Conservation (phyloP, 129 eudicot species). For the Saussurea involucrata region DNA sequence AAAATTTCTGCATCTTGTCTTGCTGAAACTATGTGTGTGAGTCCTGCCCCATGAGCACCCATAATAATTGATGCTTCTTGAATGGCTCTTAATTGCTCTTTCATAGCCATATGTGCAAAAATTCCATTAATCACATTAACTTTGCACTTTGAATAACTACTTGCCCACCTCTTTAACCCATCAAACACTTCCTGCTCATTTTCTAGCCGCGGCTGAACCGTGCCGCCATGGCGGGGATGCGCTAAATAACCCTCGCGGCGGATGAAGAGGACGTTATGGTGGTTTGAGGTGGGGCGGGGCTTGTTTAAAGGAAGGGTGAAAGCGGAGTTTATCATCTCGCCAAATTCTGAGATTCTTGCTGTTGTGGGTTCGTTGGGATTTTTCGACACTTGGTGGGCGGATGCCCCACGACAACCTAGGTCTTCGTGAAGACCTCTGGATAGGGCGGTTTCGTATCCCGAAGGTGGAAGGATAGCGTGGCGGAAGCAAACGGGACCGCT, state of each 20-base stretch:
- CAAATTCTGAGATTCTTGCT: conserved; percentile 67
- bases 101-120: conserved; percentile 78
- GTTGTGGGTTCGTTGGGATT: conserved; percentile 52
- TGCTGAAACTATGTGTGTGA: conserved; percentile 73
- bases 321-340: conserved; percentile 70
- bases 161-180: conserved; percentile 44
- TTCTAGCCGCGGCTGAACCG: conserved; percentile 58
- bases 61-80: conserved; percentile 62
- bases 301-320: conserved; percentile 52
- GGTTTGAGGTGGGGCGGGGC: conserved; percentile 25
- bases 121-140: conserved; percentile 54
- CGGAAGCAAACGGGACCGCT: conserved; percentile 61
- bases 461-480: conserved; percentile 63
- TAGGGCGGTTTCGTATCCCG: conserved; percentile 68
- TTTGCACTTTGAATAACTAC: conserved; percentile 35
- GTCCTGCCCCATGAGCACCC: conserved; percentile 85
- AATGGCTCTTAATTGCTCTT: conserved; percentile 65
- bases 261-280: conserved; percentile 49
- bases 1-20: conserved; percentile 39
- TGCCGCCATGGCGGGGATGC: conserved; percentile 78
- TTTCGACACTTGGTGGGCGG: conserved; percentile 47
- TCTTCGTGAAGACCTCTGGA: conserved; percentile 52
- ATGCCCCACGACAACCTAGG: conserved; percentile 54
- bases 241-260: conserved; percentile 73
- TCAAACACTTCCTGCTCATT: conserved; percentile 63